Evolutionary conservation across 176 grass and related monocot species (phyloP), one percentile per base, ranked within the genome.

Genomic region (Carex cristatella): DNA sequence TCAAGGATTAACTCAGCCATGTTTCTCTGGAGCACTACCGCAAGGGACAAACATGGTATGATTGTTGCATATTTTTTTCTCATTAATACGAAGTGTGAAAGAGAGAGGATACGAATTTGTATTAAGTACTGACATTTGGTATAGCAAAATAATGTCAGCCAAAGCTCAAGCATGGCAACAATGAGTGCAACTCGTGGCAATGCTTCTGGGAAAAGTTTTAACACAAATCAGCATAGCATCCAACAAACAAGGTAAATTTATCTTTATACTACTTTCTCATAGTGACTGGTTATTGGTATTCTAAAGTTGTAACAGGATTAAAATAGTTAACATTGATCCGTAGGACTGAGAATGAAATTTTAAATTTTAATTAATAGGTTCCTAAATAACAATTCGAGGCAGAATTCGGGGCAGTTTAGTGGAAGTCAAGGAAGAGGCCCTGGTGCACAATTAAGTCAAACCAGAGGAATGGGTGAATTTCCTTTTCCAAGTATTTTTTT

Each of bases 391-490:
- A 69, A 83, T 54, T 83, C 42, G 7, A 83, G 30, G 7, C 63
- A 56, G 27, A 83, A 69, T 69, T 30, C 37, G 79, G 53, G 38
- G 8, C 79, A 51, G 78, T 93, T 89, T 69, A 85, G n/a, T 83
- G 81, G 81, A 31, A 53, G 72, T 15, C 7, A 51, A 83, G 91
- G 80, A 88, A 88, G 81, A 84, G 49, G 83, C 81, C 70, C 42
- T 89, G 55, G 57, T 48, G 81, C 80, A 62, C 86, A 84, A 69
- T 94, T 80, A 79, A 64, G 85, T 81, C 67, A 58, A 79, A 19
- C 65, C 69, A 81, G 89, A 49, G 86, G 88, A 69, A 86, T 84
- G 79, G 90, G 92, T 28, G 81, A 83, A 54, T 55, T 30, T 61
- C 56, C 63, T 83, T 69, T 83, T 69, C 63, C 58, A 63, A 63